A percentile compares a stretch with the other conserved stretches of the same genome.
Conservation (phyloP, 768 basidiomycete species). For the Pisolithus albus region DNA sequence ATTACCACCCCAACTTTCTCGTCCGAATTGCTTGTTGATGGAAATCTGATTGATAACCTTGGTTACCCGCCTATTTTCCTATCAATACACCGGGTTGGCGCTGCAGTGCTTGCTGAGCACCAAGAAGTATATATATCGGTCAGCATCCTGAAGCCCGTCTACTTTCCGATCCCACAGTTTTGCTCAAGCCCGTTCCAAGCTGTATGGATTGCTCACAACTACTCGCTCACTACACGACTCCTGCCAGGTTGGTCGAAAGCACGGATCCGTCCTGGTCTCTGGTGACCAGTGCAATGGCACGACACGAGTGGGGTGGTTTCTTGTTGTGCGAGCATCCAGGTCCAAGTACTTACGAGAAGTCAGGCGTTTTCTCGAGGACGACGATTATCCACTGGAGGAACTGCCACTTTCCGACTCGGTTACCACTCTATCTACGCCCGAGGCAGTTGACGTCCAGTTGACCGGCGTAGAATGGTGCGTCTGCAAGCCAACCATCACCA, state of each 20-base stretch:
- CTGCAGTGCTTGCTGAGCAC: not conserved
- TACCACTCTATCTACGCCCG: slow-evolving; percentile 25
- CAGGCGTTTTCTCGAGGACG: not conserved
- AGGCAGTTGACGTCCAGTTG: slow-evolving; percentile 14
- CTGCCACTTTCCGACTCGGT: slow-evolving; percentile 17
- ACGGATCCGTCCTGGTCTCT: not conserved
- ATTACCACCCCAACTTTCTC: not conserved
- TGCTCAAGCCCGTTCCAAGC: too few species aligned
- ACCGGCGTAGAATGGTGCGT: slow-evolving; percentile 11
- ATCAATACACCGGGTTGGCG: not conserved
- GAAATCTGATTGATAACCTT: not conserved
- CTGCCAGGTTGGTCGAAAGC: not conserved
- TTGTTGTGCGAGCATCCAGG: not conserved
- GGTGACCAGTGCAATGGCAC: not conserved
- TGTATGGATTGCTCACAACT: not conserved
- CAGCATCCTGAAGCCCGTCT: too few species aligned
- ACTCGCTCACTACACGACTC: not conserved
- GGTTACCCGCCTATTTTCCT: not conserved
- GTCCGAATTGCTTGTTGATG: not conserved
- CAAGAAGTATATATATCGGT: not conserved
- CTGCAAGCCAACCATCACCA: not conserved
- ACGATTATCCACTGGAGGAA: slow-evolving; percentile 6
- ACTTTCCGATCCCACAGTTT: too few species aligned
- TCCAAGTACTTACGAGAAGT: not conserved
- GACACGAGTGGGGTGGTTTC: not conserved